Evolutionary conservation across 345 rosid species (phyloP).

Genomic region (Odontarrhena argentea): DNA sequence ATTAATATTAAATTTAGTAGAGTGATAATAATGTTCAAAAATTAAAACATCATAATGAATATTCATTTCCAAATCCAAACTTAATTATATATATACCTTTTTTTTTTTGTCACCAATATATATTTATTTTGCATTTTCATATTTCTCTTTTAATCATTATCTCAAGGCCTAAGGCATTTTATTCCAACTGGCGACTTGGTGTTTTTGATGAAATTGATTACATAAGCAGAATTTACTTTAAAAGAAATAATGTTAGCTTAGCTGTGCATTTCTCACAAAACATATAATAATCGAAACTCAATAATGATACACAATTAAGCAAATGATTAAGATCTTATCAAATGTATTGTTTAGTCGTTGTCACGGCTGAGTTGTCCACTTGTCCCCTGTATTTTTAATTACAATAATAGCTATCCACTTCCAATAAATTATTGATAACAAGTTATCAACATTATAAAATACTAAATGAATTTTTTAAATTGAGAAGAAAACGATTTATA

Average conservation of each 20-base stretch:
- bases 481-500: neutral
- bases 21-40: too few relatives aligned
- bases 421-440: constrained; percentile 21
- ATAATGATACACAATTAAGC: constrained; percentile 31
- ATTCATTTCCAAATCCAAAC: neutral
- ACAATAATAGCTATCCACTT: constrained; percentile 24
- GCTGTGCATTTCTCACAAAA: constrained; percentile 29
- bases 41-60: neutral
- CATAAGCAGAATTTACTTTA: neutral
- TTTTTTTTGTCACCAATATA: too few relatives aligned
- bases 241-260: constrained; percentile 23
- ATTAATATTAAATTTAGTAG: too few relatives aligned
- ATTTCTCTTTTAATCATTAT: neutral
- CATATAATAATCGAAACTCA: neutral
- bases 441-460: neutral
- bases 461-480: neutral
- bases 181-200: constrained; percentile 32
- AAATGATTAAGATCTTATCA: constrained; percentile 32
- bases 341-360: constrained; percentile 37
- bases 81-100: neutral
- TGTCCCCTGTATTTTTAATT: constrained; percentile 31
- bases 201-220: neutral
- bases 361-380: constrained; percentile 44
- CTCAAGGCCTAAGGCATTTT: constrained; percentile 1
- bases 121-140: neutral